phyloP scores from a whole-genome alignment of 495 filamentous ascomycete species.

The Daldinia decipiens region DNA sequence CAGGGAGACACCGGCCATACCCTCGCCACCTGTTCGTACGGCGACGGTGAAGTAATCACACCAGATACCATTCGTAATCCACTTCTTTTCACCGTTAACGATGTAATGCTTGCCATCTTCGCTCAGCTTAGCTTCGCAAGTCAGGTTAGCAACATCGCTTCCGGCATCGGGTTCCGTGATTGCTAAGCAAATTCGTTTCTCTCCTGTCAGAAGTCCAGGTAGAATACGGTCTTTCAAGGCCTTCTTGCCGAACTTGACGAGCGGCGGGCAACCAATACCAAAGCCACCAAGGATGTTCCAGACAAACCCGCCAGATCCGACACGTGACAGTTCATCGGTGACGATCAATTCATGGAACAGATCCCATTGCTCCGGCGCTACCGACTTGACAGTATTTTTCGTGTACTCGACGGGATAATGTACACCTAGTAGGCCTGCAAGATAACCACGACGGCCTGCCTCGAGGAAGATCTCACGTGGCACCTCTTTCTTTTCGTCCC shows the following conservation, averaged over 20 bases:
- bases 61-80: slow-evolving; percentile 99
- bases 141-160: slow-evolving; percentile 90
- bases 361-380: slow-evolving; percentile 92
- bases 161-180: slow-evolving; percentile 68
- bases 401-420: slow-evolving; percentile 81
- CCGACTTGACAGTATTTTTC: slow-evolving; percentile 74
- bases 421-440: slow-evolving; percentile 87
- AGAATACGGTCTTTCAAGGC: slow-evolving; percentile 77
- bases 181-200: slow-evolving; percentile 88
- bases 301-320: slow-evolving; percentile 92
- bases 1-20: slow-evolving; percentile 91
- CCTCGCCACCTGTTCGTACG: slow-evolving; percentile 84
- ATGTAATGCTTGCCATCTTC: slow-evolving; percentile 98
- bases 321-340: slow-evolving; percentile 91
- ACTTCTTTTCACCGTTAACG: slow-evolving; percentile 99
- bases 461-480: slow-evolving; percentile 90
- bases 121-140: slow-evolving; percentile 91
- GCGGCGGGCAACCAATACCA: slow-evolving; percentile 90
- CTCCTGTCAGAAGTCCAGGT: slow-evolving; percentile 86
- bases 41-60: slow-evolving; percentile 97
- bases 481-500: slow-evolving; percentile 94
- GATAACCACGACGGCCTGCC: slow-evolving; percentile 91
- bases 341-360: slow-evolving; percentile 96
- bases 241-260: slow-evolving; percentile 94
- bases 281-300: slow-evolving; percentile 97